Evolutionary conservation across 2,329 filamentous ascomycete species (phyloP).

Genomic region (Fusarium temperatum): DNA sequence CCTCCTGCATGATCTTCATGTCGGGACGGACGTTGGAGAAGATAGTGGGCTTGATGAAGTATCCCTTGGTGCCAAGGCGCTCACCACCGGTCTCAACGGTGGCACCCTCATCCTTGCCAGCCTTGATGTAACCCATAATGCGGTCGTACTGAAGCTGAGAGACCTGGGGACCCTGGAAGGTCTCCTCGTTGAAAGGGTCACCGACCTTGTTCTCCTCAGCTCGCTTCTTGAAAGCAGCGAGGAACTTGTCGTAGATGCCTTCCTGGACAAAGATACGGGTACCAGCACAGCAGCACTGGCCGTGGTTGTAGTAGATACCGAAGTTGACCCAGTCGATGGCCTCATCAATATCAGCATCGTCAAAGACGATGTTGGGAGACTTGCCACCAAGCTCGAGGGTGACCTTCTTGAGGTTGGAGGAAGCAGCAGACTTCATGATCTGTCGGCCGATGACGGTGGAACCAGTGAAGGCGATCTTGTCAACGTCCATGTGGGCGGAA

Average conservation of each 20-base stretch:
- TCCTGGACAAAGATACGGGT: constrained; percentile 89
- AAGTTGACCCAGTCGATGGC: constrained; percentile 82
- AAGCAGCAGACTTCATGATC: constrained; percentile 83
- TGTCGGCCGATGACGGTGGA: constrained; percentile 76
- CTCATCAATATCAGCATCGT: constrained; percentile 80
- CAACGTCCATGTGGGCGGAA: constrained; percentile 78
- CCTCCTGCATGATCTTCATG: constrained; percentile 93
- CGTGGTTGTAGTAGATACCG: constrained; percentile 73
- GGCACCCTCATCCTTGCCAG: constrained; percentile 68
- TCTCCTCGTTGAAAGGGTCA: constrained; percentile 80
- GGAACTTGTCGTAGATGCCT: constrained; percentile 86
- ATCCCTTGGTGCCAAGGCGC: constrained; percentile 77
- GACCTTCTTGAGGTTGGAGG: constrained; percentile 84
- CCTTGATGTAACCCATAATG: constrained; percentile 84
- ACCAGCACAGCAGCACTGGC: constrained; percentile 76
- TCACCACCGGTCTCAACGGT: constrained; percentile 65
- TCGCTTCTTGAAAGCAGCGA: constrained; percentile 81
- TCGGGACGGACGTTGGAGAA: constrained; percentile 82
- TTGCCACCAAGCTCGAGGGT: constrained; percentile 83
- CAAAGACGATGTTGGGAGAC: constrained; percentile 82
- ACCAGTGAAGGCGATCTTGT: constrained; percentile 86
- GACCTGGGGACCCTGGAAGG: constrained; percentile 90
- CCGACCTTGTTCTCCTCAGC: constrained; percentile 80
- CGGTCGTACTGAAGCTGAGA: constrained; percentile 87
- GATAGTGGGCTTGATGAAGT: constrained; percentile 92